These are phyloP conservation scores for Neonectria faginata DNA, from an alignment of 2,329 filamentous ascomycete species.

Conservation along the genomic window DNA sequence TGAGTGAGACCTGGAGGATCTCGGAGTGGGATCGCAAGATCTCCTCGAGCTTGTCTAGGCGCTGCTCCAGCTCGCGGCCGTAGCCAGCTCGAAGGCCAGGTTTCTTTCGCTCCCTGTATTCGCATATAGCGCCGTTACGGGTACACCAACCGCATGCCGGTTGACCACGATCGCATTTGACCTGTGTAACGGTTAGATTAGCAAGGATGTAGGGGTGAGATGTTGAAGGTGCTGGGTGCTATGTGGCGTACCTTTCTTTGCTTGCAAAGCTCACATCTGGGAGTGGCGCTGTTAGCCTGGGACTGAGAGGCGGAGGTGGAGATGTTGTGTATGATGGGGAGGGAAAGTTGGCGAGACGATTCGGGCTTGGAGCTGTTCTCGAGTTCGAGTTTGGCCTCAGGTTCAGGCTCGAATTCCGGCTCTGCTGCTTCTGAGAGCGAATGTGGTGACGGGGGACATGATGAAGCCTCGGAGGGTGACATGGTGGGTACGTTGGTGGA, in stretches of 20 bases:
- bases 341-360: slow-evolving; percentile 30
- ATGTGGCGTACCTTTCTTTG: slow-evolving; percentile 74
- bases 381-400: slow-evolving; percentile 20
- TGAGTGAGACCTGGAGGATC: slow-evolving; percentile 70
- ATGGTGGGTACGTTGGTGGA: slow-evolving; percentile 29
- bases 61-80: slow-evolving; percentile 78
- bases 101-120: slow-evolving; percentile 77
- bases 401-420: slow-evolving; percentile 9
- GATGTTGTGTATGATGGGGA: slow-evolving; percentile 27
- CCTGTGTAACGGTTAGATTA: slow-evolving; percentile 55
- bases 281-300: slow-evolving; percentile 52
- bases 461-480: slow-evolving; percentile 33
- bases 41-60: slow-evolving; percentile 76
- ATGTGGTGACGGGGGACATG: slow-evolving; percentile 31
- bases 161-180: slow-evolving; percentile 81
- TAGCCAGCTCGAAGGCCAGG: slow-evolving; percentile 75
- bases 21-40: slow-evolving; percentile 74
- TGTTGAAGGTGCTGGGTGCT: background rate
- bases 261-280: slow-evolving; percentile 82
- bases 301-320: slow-evolving; percentile 31
- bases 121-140: slow-evolving; percentile 71
- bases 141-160: slow-evolving; percentile 77
- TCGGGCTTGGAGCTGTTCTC: slow-evolving; percentile 31
- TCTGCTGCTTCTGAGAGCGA: slow-evolving; percentile 26
- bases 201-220: background rate